These are phyloP conservation scores for Collybia sordida DNA, from an alignment of 768 basidiomycete genomes.

Conservation along the genomic window DNA sequence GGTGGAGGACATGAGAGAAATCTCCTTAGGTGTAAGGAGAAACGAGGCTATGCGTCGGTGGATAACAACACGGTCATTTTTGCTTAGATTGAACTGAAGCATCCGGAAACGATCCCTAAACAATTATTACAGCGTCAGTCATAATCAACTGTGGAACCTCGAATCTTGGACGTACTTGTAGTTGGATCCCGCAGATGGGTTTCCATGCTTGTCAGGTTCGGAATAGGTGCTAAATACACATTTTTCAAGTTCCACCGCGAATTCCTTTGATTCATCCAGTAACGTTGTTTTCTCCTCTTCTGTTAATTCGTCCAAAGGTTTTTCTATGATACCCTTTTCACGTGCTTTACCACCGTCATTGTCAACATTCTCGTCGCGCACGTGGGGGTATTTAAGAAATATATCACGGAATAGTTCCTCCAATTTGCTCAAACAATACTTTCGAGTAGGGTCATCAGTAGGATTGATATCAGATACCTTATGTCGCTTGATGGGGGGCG, in stretches of 20 bases:
- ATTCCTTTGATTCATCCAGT: conserved; percentile 57
- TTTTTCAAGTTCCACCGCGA: conserved; percentile 72
- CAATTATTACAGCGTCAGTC: conserved; percentile 2
- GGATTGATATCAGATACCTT: conserved; percentile 36
- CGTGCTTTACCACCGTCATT: conserved; percentile 11
- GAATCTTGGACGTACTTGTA: conserved; percentile 62
- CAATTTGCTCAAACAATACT: conserved; percentile 78
- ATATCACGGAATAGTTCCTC: conserved; percentile 70
- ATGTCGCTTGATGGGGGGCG: conserved; percentile 49
- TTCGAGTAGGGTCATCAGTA: conserved; percentile 71
- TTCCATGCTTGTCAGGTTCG: conserved; percentile 74
- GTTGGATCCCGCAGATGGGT: conserved; percentile 63
- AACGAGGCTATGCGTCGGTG: conserved; percentile 76
- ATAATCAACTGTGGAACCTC: too few species aligned
- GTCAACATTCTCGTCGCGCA: conserved; percentile 31
- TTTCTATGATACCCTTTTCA: conserved; percentile 29
- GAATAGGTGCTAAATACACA: conserved; percentile 74
- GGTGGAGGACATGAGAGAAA: conserved; percentile 84
- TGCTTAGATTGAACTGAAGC: conserved; percentile 84
- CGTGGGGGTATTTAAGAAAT: conserved; percentile 69
- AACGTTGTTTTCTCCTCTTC: conserved; percentile 59
- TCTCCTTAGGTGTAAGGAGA: conserved; percentile 64
- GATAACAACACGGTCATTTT: conserved; percentile 75
- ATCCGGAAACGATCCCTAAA: conserved; percentile 86
- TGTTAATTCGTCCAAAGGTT: conserved; percentile 53